These are phyloP conservation scores for Heliamphora pulchella DNA, from an alignment of 179 eudicot genomes.

Conservation along the genomic window DNA sequence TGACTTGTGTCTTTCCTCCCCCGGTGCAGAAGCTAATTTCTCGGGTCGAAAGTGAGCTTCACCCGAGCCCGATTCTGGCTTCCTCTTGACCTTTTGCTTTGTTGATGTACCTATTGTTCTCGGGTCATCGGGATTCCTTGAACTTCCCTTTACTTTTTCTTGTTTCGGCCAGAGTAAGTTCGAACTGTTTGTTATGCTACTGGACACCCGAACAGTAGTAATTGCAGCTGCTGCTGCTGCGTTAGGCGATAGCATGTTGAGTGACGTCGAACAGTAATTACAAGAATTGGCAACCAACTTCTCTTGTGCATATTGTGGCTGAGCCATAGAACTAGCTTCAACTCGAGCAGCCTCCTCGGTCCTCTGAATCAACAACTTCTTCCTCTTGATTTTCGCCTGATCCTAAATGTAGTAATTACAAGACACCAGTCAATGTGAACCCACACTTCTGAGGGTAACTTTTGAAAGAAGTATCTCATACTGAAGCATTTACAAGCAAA, in stretches of 20 bases:
- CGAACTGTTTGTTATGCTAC: constrained; percentile 20
- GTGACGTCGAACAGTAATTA: constrained; percentile 20
- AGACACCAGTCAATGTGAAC: neutral
- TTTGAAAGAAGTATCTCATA: neutral
- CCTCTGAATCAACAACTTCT: constrained; percentile 40
- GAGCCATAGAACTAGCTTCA: constrained; percentile 36
- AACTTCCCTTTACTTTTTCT: constrained; percentile 44
- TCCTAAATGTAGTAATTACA: constrained; percentile 14
- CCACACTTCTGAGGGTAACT: neutral
- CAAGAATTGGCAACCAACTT: constrained; percentile 30
- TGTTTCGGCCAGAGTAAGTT: constrained; percentile 40
- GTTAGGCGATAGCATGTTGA: constrained; percentile 20
- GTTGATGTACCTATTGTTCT: constrained; percentile 26
- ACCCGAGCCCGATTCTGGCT: constrained; percentile 32
- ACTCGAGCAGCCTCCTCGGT: constrained; percentile 29
- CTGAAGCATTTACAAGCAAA: neutral
- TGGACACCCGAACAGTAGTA: constrained; percentile 16
- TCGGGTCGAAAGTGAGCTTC: constrained; percentile 33
- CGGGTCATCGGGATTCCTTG: constrained; percentile 26
- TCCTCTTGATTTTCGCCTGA: constrained; percentile 57
- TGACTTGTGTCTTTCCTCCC: constrained; percentile 39
- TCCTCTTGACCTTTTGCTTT: constrained; percentile 60
- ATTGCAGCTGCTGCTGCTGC: constrained; percentile 14
- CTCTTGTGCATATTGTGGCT: constrained; percentile 28
- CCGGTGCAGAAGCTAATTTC: constrained; percentile 32